Evolutionary conservation across 1,284 basidiomycete species (phyloP).

Genomic region (Fomitiporia mediterranea): DNA sequence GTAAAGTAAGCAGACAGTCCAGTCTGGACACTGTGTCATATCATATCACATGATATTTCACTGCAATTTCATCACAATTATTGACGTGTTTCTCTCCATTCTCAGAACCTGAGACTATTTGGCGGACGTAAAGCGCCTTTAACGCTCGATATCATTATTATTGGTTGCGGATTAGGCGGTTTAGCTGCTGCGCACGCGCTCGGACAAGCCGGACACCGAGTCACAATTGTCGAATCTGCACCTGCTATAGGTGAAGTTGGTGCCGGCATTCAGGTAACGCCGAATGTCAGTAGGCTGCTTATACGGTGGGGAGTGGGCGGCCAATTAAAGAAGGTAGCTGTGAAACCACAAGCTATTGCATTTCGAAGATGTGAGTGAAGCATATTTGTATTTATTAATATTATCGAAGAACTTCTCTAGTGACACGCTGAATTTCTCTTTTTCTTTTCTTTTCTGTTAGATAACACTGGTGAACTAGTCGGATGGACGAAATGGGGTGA

Average conservation of each 20-base stretch:
- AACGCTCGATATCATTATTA: conserved; percentile 39
- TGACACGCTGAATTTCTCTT: no score
- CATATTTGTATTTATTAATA: no score
- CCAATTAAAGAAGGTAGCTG: conserved; percentile 33
- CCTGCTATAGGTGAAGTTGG: conserved; percentile 42
- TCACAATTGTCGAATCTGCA: conserved; percentile 43
- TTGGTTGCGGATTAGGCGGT: conserved; percentile 46
- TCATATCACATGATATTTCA: background rate
- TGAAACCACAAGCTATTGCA: conserved; percentile 38
- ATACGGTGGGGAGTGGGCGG: conserved; percentile 40
- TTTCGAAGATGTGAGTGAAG: conserved; percentile 33
- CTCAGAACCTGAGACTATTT: conserved; percentile 15
- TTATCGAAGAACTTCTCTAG: no score
- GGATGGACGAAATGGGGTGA: conserved; percentile 39
- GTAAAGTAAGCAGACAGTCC: conserved; percentile 6
- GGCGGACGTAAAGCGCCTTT: conserved; percentile 29
- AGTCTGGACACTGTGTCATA: no score
- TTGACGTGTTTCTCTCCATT: background rate
- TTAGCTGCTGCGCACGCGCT: conserved; percentile 42
- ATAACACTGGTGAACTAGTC: conserved; percentile 38
- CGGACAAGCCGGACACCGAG: conserved; percentile 40
- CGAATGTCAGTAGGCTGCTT: conserved; percentile 40
- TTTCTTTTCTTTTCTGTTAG: conserved; percentile 19
- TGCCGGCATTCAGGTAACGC: conserved; percentile 48
- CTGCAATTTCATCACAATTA: background rate